Evolutionary conservation across 2,329 filamentous ascomycete genomes (phyloP), one percentile per base, ranked within the genome.

Genomic region (Aspergillus arachidicola): DNA sequence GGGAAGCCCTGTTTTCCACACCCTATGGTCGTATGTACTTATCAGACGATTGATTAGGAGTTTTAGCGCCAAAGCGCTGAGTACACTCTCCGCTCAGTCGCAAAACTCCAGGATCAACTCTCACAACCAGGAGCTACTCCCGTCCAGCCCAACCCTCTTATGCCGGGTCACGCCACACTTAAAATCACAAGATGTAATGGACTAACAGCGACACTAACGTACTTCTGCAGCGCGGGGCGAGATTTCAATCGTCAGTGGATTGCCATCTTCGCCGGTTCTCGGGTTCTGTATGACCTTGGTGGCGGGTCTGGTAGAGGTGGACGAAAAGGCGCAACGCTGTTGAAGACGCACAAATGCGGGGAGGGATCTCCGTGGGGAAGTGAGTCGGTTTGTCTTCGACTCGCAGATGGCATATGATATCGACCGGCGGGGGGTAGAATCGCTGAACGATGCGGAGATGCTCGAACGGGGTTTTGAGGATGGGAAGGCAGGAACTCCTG

Each of bases 231-330:
- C 94, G 56, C 94, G 87, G 2, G 91, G 86, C 0, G 93, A 96
- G 65, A 98, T 96, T 59, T 90, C 89, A 28, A 99, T 84, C 70
- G 82, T 82, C 89, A 97, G 93, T 23, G 90, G 86, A n/a, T 92
- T 90, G 30, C 94, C 94, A 60, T 94, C 88, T 36, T 96, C 92
- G 75, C 95, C 92, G 61, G 85, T 85, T 69, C 90, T 88, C 0
- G 93, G 91, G 75, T 98, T 97, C 62, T 78, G 74, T 50, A 75
- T 66, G 19, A 83, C 78, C 60, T 85, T 81, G 19, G 79, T 80
- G 57, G 78, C 80, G 51, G 65, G 69, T 48, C 61, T 72, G 38
- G 66, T 41, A 28, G 72, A 60, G 36, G 79, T 77, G 41, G 73
- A 74, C 28, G 76, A 80, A 63, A 83, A 77, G 19, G 68, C 66